Conservation (phyloP, 73 alveolate genomes). For the Diophrys sp. region DNA sequence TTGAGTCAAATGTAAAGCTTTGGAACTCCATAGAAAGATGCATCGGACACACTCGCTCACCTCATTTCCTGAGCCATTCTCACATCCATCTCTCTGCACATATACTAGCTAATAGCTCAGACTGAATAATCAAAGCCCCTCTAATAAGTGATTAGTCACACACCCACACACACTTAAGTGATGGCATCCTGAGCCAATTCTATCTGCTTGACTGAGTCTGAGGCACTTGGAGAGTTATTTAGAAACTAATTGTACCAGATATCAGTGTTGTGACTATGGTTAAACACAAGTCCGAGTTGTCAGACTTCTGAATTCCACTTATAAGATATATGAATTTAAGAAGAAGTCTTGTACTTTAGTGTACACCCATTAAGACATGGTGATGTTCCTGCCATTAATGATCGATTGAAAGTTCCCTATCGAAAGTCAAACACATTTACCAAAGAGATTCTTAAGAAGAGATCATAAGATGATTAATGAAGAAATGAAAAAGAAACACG, state of each 20-base stretch:
- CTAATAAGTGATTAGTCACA: too few relatives aligned
- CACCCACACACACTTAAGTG: too few relatives aligned
- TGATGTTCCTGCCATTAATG: constrained; percentile 47
- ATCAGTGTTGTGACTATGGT: constrained; percentile 35
- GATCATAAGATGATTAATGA: constrained; percentile 46
- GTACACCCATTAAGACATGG: constrained; percentile 68
- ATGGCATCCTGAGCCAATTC: constrained; percentile 41
- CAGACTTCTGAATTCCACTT: constrained; percentile 39
- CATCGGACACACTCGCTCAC: too few relatives aligned
- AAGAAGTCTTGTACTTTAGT: constrained; percentile 58
- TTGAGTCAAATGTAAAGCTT: too few relatives aligned
- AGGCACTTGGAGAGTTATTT: constrained; percentile 48
- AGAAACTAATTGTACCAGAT: constrained; percentile 21
- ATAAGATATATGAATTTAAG: constrained; percentile 53
- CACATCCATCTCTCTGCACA: too few relatives aligned
- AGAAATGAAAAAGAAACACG: constrained; percentile 52
- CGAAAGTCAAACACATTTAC: constrained; percentile 40
- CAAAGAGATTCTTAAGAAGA: constrained; percentile 43
- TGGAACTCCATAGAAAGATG: too few relatives aligned
- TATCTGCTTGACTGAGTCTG: constrained; percentile 50
- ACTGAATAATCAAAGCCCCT: too few relatives aligned
- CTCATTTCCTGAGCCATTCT: too few relatives aligned
- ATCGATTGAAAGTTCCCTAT: constrained; percentile 45
- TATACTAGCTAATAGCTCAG: too few relatives aligned
- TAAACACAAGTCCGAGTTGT: constrained; percentile 62